These are phyloP conservation scores for Neofusicoccum umdonicola DNA, from an alignment of 2,329 filamentous ascomycete species.

Conservation along the genomic window DNA sequence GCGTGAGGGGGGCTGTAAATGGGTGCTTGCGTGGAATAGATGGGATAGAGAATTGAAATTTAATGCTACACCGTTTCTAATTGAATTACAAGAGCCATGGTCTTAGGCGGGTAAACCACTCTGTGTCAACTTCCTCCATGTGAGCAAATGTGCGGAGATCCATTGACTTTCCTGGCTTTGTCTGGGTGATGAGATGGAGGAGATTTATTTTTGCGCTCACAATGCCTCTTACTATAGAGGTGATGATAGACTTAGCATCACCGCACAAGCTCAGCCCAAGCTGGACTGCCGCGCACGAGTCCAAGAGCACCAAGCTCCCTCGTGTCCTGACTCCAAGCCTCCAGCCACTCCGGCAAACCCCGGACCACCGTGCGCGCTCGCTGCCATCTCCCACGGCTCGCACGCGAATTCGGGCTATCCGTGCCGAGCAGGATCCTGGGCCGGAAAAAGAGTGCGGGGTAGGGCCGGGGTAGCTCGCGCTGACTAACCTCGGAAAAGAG, in stretches of 20 bases:
- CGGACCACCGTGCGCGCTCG: not conserved
- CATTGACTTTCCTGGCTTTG: too few relatives aligned
- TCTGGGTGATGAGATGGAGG: too few relatives aligned
- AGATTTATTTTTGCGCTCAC: not conserved
- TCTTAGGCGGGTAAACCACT: too few relatives aligned
- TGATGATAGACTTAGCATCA: not conserved
- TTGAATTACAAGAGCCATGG: too few relatives aligned
- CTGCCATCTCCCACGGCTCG: too few relatives aligned
- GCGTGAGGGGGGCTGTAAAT: not conserved
- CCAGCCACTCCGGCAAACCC: not conserved
- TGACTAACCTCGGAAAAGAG: not conserved
- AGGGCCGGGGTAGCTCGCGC: not conserved
- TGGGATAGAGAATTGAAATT: not conserved
- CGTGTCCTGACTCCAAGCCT: not conserved
- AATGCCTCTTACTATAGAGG: not conserved
- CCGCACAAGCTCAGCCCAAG: not conserved
- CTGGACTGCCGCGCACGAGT: not conserved
- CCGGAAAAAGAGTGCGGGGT: slow-evolving; percentile 2
- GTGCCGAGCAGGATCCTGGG: not conserved
- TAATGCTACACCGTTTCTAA: too few relatives aligned
- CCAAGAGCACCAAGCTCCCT: too few relatives aligned
- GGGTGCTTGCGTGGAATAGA: not conserved
- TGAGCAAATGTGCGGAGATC: too few relatives aligned
- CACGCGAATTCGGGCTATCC: too few relatives aligned
- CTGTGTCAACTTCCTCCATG: too few relatives aligned